Evolutionary conservation across 2,329 filamentous ascomycete species (phyloP), one percentile per base, ranked within the genome.

Genomic region (Stromatinia cepivora): DNA sequence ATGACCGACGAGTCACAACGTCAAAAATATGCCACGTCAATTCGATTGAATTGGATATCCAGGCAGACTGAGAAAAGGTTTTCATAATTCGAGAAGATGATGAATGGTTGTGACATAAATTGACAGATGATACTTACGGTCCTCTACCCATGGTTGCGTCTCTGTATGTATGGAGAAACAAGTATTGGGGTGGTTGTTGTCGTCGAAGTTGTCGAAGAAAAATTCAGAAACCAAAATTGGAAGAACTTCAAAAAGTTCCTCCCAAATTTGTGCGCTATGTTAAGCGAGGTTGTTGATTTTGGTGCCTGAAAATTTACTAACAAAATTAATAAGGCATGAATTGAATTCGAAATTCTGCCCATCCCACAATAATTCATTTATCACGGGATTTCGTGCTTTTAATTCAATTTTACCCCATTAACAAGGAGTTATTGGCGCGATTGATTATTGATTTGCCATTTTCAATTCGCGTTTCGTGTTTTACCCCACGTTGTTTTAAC

Each of bases 111-210:
- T 36, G 20, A 36, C 22, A 45, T 48, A 28, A 10, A n/a, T 34
- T 36, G 31, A 42, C 22, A 48, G 45, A 56, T 13, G 52, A 39
- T 62, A 76, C 76, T 75, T 75, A 78, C 76, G 76, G 76, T 84
- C 84, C 84, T 80, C 83, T 82, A 80, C 81, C 82, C 84, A 85
- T 85, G 70, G 71, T 77, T 73, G 73, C 75, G 72, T 74, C 72
- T 78, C 72, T 70, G 69, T 71, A 31, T 69, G 66, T 48, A 69
- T 72, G 71, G 53, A 63, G 53, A 67, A 61, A 67, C 66, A 42
- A 67, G 28, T 61, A 61, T 50, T 52, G 25, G 57, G 57, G 58
- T 69, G 66, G 31, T 69, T 63, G 58, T 69, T 69, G 66, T 61
- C 48, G 66, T 64, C 59, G 66, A 63, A 65, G 66, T 69, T 69